Percentiles rank a stretch among this genome's conserved stretches.
Conservation (phyloP, 1,284 basidiomycete genomes). For the Cutaneotrichosporon sp. region DNA sequence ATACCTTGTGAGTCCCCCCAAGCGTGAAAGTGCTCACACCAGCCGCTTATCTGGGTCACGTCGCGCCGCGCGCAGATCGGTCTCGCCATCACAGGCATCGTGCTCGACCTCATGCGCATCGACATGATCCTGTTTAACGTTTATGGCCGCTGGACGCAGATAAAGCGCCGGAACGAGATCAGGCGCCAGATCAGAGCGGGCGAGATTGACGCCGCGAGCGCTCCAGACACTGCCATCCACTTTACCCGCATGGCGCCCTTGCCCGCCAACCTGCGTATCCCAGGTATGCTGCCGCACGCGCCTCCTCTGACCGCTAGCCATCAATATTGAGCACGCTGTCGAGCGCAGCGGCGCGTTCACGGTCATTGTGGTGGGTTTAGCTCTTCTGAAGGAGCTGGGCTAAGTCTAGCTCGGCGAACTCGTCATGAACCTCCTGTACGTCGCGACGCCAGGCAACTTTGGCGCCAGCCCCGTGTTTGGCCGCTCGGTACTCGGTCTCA, state of each 20-base stretch:
- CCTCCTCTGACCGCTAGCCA: constrained; percentile 31
- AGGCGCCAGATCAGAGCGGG: background rate
- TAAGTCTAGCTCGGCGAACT: constrained; percentile 27
- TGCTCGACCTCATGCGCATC: constrained; percentile 25
- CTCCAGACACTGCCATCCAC: background rate
- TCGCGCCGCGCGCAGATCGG: constrained; percentile 27
- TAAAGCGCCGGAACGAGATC: background rate
- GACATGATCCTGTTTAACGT: constrained; percentile 22
- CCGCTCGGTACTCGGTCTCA: constrained; percentile 43
- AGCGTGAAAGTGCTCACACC: background rate
- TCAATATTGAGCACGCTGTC: constrained; percentile 50
- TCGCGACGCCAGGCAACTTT: constrained; percentile 5
- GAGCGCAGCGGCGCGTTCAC: constrained; percentile 47
- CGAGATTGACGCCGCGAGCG: background rate
- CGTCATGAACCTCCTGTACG: constrained; percentile 20
- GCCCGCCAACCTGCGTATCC: constrained; percentile 19
- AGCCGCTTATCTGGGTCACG: constrained; percentile 39
- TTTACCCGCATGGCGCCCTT: constrained; percentile 18
- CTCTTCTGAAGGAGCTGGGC: background rate
- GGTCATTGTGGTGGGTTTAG: constrained; percentile 40
- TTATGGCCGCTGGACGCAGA: constrained; percentile 1
- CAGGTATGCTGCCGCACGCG: constrained; percentile 23
- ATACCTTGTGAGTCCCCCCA: constrained; percentile 28
- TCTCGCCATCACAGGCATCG: constrained; percentile 27
- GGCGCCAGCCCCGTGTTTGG: constrained; percentile 35